Evolutionary conservation across 352 stramenopile species (phyloP), one percentile per base, ranked within the genome.

Genomic region (Globisporangium cederbergense): DNA sequence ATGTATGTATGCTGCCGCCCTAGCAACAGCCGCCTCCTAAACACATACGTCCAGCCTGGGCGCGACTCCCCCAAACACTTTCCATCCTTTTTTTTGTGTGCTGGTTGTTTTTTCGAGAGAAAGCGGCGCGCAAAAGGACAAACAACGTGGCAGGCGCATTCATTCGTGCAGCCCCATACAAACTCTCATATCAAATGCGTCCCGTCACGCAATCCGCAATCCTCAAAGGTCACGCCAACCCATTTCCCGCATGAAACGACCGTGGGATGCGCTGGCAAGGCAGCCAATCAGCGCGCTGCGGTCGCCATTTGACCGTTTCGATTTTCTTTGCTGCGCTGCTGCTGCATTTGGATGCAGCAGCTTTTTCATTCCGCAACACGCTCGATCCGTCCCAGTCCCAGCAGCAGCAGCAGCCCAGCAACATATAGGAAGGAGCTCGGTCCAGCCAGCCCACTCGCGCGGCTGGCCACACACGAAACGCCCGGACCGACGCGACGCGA

Each of bases 281-380:
- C 18, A 20, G 53, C 62, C 62, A 67, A 67, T 62, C 62, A 67
- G 45, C 10, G 50, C 50, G 25, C 25, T 38, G 50, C 20, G 20
- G 59, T 63, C 32, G 42, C 40, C 34, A 34, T 56, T 20, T 65
- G 59, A 38, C 46, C 59, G 59, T 65, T 65, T 65, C 59, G 59
- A 65, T 65, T 59, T 65, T 65, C 11, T 60, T 65, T 59, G 50
- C 60, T 13, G 25, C 25, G 25, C 25, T 28, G 25, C 25, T 60
- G 54, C 8, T 56, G 22, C 16, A 22, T 18, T 55, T 22, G 25
- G 25, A 28, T 38, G 49, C 25, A 34, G 25, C 25, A 28, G 25
- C 25, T 28, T 52, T 45, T 45, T 49, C 43, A 49, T 49, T 46
- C 40, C 11, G 40, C 34, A 40, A 40, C 34, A 11, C 34, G 10